These are phyloP conservation scores for Ichthyophthirius multifiliis DNA, from an alignment of 169 alveolate species.

Conservation along the genomic window DNA sequence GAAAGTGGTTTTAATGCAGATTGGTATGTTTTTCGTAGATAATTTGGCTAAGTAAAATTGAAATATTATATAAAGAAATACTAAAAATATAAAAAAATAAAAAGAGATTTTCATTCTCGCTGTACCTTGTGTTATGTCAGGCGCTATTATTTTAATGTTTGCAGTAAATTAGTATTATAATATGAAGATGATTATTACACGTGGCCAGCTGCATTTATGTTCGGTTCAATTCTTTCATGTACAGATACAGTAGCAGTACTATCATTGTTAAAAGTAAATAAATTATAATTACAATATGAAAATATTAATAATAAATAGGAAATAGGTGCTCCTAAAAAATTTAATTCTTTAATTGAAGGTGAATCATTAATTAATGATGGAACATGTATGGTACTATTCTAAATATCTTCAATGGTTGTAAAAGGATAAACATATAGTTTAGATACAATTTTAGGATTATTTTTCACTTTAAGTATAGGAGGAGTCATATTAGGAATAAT, in stretches of 20 bases:
- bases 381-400: constrained; percentile 43
- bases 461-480: constrained; percentile 45
- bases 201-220: constrained; percentile 45
- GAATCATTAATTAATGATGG: constrained; percentile 52
- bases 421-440: constrained; percentile 31
- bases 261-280: constrained; percentile 21
- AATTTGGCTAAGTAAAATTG: constrained; percentile 1
- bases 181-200: constrained; percentile 42
- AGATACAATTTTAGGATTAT: constrained; percentile 27
- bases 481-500: constrained; percentile 52
- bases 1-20: background rate
- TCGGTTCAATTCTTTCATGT: constrained; percentile 51
- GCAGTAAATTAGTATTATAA: constrained; percentile 21
- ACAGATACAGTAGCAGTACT: constrained; percentile 64
- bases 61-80: too few relatives aligned
- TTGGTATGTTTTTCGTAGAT: constrained; percentile 34
- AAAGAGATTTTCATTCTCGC: constrained; percentile 19
- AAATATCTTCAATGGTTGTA: constrained; percentile 14
- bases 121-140: constrained; percentile 33
- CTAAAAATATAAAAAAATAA: too few relatives aligned
- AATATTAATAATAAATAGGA: background rate
- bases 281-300: background rate
- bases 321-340: constrained; percentile 51
- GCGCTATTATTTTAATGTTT: constrained; percentile 17
- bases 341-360: constrained; percentile 53